phyloP scores from a whole-genome alignment of 169 alveolate species.

The Blepharisma undulans region DNA sequence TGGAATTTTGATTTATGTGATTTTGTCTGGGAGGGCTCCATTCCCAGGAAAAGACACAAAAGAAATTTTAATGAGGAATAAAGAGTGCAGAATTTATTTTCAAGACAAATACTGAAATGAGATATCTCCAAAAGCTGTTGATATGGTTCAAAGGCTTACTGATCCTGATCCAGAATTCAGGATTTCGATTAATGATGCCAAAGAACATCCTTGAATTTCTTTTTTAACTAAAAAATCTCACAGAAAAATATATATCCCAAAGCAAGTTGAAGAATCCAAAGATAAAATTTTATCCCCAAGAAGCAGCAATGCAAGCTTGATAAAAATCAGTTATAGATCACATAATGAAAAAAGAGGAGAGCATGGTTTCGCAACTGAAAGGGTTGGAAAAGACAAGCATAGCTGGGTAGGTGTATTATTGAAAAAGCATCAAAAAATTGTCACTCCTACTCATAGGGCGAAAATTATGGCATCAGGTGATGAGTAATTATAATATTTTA shows the following conservation, averaged over 20 bases:
- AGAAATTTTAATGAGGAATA: conserved; percentile 65
- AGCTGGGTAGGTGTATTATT: not conserved
- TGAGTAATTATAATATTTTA: not conserved
- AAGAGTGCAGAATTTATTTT: not conserved
- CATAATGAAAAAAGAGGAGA: not conserved
- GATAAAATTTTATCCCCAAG: not conserved
- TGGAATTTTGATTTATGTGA: conserved; percentile 83
- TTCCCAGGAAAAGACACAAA: conserved; percentile 81
- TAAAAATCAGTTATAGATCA: not conserved
- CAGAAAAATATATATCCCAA: not conserved
- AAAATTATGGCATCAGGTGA: not conserved
- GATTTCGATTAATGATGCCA: not conserved
- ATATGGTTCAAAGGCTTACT: not conserved
- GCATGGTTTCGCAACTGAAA: not conserved
- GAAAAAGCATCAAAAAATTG: not conserved
- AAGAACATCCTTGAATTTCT: not conserved
- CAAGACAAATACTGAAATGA: not conserved
- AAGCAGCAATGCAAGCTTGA: not conserved
- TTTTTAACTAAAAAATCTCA: not conserved
- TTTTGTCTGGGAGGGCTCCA: conserved; percentile 89
- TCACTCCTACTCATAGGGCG: not conserved
- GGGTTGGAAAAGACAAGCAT: not conserved
- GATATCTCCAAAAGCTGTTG: not conserved
- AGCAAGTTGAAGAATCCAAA: not conserved
- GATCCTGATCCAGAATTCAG: conserved; percentile 24